A percentile compares a stretch with the other conserved stretches of the same genome.
phyloP scores from a whole-genome alignment of 78 protist species.

The Chrysochromulina tobinii region DNA sequence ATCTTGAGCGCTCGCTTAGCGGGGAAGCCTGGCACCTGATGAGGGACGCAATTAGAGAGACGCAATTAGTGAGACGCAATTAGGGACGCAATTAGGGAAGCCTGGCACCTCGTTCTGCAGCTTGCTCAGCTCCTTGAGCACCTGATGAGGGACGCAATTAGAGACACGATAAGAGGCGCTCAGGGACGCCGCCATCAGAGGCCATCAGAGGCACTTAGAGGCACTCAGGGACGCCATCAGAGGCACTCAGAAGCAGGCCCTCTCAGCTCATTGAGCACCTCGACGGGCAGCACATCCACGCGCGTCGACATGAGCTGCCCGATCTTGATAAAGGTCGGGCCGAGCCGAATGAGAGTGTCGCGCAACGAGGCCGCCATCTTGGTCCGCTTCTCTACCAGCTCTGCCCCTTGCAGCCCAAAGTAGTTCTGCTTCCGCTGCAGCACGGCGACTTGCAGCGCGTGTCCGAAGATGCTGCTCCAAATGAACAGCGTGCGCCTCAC shows the following conservation, averaged over 20 bases:
- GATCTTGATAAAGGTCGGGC: conserved; percentile 18
- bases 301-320: conserved; percentile 47
- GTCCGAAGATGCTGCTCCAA: background rate
- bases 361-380: background rate
- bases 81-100: too few relatives aligned
- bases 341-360: background rate
- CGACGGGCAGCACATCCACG: conserved; percentile 33
- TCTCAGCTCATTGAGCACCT: conserved; percentile 31
- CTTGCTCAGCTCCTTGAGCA: too few relatives aligned
- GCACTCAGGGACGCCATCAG: too few relatives aligned
- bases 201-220: too few relatives aligned
- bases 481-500: background rate
- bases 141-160: too few relatives aligned
- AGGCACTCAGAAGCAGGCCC: background rate
- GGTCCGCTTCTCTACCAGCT: background rate
- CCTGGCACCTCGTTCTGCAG: too few relatives aligned
- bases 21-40: conserved; percentile 24
- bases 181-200: too few relatives aligned
- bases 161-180: too few relatives aligned
- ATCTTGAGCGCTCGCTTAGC: background rate
- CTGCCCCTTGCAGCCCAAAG: background rate
- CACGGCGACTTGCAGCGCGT: background rate
- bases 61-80: too few relatives aligned
- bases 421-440: background rate
- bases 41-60: too few relatives aligned